Evolutionary conservation across 164 flowering plant species (phyloP), one percentile per base, ranked within the genome.

Genomic region (Aristolochia contorta): DNA sequence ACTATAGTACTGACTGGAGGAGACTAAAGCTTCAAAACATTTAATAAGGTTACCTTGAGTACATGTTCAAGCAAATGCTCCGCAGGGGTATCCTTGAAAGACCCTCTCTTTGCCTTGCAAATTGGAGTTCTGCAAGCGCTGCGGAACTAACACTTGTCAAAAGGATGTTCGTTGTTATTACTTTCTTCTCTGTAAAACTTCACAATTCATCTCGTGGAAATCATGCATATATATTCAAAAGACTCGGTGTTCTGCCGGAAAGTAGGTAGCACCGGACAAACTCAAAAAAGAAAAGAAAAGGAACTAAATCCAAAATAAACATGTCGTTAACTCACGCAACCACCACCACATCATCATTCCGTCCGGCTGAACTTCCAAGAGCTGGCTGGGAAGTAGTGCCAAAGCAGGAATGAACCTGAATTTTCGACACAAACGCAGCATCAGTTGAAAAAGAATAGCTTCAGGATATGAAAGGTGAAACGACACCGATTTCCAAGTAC

Each of bases 1-100:
- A 37, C 5, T 37, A 37, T 37, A 37, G 12, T 10, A 37, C 43
- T 37, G 12, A 3, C 43, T 37, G 43, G 43, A 10, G 12, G 43
- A 37, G 7, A 3, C 43, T 37, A 37, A 37, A 37, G 43, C 43
- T 37, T 37, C 43, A 37, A 37, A 37, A 10, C 10, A 37, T 37
- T 37, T 37, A 37, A 3, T 3, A 37, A 10, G n/a, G n/a, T 37
- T 37, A 88, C 97, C 95, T 71, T 90, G 50, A 94, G 70, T 63
- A 91, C 95, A 25, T 91, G 77, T 27, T 96, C 87, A 57, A 93
- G 96, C 19, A 90, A 58, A 69, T 91, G 97, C 65, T 93, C 98
- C 25, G 92, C 64, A 62, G 45, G 72, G 3, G 98, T 93, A 63
- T 93, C 97, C 75, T 93, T 93, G 75, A 90, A 90, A 22, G 92